Conservation (phyloP, 768 basidiomycete genomes). For the Lentinus tigrinus region DNA sequence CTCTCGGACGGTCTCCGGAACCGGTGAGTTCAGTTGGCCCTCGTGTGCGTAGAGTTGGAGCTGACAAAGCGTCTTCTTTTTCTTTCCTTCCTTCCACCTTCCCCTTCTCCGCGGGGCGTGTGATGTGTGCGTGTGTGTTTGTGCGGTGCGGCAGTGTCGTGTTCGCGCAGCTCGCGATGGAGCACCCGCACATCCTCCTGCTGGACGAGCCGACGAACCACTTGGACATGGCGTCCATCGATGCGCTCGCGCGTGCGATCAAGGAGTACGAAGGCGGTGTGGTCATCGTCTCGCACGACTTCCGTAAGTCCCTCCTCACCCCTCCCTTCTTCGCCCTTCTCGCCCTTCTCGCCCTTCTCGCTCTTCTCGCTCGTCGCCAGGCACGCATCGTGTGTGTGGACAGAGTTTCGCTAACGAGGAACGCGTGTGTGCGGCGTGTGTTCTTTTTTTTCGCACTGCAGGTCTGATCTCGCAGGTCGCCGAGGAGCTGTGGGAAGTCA, state of each 20-base stretch:
- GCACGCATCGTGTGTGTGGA: not conserved
- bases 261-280: constrained; percentile 98
- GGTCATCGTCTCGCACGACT: constrained; percentile 99
- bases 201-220: constrained; percentile 97
- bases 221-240: constrained; percentile 97
- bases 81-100: not conserved
- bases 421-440: not conserved
- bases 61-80: not conserved
- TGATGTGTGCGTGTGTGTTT: not conserved
- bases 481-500: constrained; percentile 99
- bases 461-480: constrained; percentile 97
- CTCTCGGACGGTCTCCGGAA: constrained; percentile 96
- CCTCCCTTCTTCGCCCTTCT: not conserved
- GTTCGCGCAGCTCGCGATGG: constrained; percentile 95
- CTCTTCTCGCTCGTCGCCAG: not conserved
- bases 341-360: not conserved
- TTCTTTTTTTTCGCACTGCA: constrained; percentile 29
- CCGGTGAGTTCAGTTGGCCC: constrained; percentile 51
- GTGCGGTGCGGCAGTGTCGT: too few species aligned
- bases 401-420: not conserved
- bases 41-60: too few species aligned
- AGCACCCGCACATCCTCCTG: constrained; percentile 92
- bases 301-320: constrained; percentile 62
- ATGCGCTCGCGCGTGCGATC: constrained; percentile 92
- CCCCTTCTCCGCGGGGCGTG: not conserved